A percentile compares a stretch with the other conserved stretches of the same genome.
Evolutionary conservation across 495 filamentous ascomycete species (phyloP).

Genomic region (Penicillium arizonense): DNA sequence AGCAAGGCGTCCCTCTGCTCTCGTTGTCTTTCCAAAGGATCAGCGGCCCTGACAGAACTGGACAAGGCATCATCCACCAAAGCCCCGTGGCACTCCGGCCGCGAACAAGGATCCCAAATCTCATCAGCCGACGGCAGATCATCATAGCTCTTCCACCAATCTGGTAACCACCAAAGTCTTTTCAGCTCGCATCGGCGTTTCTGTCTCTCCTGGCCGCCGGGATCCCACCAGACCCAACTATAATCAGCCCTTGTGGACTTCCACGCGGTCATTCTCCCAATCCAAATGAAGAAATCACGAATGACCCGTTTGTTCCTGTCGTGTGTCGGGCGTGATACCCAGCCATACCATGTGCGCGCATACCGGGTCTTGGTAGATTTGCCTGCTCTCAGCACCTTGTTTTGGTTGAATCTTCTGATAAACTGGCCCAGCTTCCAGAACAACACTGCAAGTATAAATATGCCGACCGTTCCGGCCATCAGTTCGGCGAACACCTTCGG

Average conservation of each 20-base stretch:
- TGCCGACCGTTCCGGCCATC: conserved; percentile 36
- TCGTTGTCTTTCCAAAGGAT: background rate
- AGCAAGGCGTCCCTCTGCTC: background rate
- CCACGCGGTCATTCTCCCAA: conserved; percentile 34
- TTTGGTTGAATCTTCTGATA: conserved; percentile 32
- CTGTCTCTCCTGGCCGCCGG: conserved; percentile 22
- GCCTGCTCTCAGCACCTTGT: conserved; percentile 31
- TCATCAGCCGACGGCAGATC: conserved; percentile 22
- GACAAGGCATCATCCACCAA: background rate
- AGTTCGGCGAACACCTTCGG: conserved; percentile 32
- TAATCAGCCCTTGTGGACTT: conserved; percentile 34
- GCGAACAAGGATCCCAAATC: conserved; percentile 27
- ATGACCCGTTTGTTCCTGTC: conserved; percentile 28
- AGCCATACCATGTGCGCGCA: conserved; percentile 48
- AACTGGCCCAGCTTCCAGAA: conserved; percentile 44
- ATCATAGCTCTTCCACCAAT: conserved; percentile 29
- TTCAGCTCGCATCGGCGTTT: conserved; percentile 12
- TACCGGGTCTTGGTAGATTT: conserved; percentile 34
- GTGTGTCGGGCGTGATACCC: conserved; percentile 35
- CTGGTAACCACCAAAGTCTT: conserved; percentile 22
- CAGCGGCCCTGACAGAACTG: background rate
- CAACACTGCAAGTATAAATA: conserved; percentile 38
- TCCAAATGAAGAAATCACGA: conserved; percentile 12
- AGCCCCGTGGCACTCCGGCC: conserved; percentile 13
- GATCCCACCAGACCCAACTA: conserved; percentile 45